Evolutionary conservation across 345 rosid genomes (phyloP), one percentile per base, ranked within the genome.

Genomic region (Eucalyptus brandiana): DNA sequence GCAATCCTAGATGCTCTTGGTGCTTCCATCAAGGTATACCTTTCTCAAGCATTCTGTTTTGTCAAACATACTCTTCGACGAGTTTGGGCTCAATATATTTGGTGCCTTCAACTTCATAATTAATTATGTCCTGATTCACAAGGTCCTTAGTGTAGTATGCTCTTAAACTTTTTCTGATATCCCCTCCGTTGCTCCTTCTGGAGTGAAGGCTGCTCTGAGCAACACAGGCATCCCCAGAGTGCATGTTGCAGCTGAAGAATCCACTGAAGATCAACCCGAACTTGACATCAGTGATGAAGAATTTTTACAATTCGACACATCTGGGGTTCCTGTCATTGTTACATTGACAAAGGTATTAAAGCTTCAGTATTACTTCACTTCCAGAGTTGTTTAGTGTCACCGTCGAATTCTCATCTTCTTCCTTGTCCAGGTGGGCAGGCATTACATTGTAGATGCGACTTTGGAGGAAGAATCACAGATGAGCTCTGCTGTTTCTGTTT

Each of bases 201-300:
- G 47, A 76, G 15, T 92, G 88, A 91, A 97, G 99, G 99, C 99
- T 94, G 99, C 99, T 87, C 92, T 98, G 91, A 95, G 96, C 94
- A 97, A 96, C 94, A 96, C 98, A 4, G 97, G 94, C 91, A 94
- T 98, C 88, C 99, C 99, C 89, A 95, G 92, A 90, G 97, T 97
- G 34, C 87, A 94, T 28, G 94, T 97, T 51, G 91, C 96, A 88
- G 95, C 94, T 4, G 94, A 91, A 88, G 89, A 93, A 16, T 89
- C 94, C 5, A 91, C 91, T 72, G 97, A 95, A 91, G 99, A 95
- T 90, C 97, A 96, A 91, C 99, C 97, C 10, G 95, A 98, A 92
- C 94, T 98, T 88, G 97, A 97, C 94, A 95, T 97, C 86, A 98
- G 99, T 34, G 99, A 98, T 65, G 99, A 97, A 93, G 99, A 97